These are phyloP conservation scores for Scalesia atractyloides DNA, from an alignment of 129 eudicot genomes.

Conservation along the genomic window DNA sequence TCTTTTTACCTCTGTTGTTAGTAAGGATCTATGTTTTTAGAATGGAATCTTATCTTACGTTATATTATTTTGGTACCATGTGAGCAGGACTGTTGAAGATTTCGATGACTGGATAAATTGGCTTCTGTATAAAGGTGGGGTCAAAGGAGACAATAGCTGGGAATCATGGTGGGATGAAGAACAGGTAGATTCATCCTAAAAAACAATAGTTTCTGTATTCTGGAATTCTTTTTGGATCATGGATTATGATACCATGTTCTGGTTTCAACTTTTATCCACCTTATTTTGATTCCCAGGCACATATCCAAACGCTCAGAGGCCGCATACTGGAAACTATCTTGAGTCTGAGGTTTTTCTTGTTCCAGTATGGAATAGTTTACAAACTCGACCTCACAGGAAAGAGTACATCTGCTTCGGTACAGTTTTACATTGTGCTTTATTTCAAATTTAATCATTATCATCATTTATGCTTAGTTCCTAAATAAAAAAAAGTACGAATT, in stretches of 20 bases:
- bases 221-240: background rate
- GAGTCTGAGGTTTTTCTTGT: slow-evolving; percentile 87
- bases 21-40: background rate
- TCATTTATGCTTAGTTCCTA: background rate
- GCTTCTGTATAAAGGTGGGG: slow-evolving; percentile 97
- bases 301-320: slow-evolving; percentile 93
- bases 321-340: slow-evolving; percentile 83
- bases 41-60: slow-evolving; percentile 1
- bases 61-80: slow-evolving; percentile 20
- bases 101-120: slow-evolving; percentile 98
- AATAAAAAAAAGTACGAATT: background rate
- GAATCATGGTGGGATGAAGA: slow-evolving; percentile 99
- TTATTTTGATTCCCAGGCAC: slow-evolving; percentile 56
- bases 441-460: background rate
- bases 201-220: slow-evolving; percentile 1
- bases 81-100: slow-evolving; percentile 94
- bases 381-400: slow-evolving; percentile 70
- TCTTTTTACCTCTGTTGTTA: background rate
- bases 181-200: slow-evolving; percentile 44
- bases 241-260: background rate
- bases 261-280: slow-evolving; percentile 6
- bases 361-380: slow-evolving; percentile 96
- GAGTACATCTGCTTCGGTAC: slow-evolving; percentile 80
- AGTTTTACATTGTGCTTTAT: slow-evolving; percentile 3
- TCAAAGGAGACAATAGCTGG: slow-evolving; percentile 97